Percentiles rank a stretch among this genome's conserved stretches.
phyloP scores from a whole-genome alignment of 805 yeast species.

The Wickerhamiella hasegawae region DNA sequence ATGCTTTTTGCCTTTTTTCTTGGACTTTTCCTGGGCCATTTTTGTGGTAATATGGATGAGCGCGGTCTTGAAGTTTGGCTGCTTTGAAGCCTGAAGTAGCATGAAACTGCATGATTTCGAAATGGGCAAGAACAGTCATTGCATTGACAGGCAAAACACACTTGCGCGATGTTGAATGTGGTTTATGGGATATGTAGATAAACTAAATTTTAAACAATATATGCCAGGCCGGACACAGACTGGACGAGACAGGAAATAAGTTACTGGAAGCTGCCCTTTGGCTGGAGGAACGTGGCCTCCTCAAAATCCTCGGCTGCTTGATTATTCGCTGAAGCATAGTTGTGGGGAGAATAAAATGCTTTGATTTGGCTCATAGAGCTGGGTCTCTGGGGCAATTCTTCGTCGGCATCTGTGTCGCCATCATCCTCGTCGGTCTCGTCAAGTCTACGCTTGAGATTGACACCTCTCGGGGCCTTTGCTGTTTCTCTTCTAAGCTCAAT shows the following conservation, averaged over 20 bases:
- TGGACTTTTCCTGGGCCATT: too few species aligned
- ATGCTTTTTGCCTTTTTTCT: constrained; percentile 1
- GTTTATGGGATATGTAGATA: too few species aligned
- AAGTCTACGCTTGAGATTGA: constrained; percentile 1
- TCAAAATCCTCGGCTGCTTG: constrained; percentile 15
- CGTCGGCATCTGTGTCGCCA: constrained; percentile 9
- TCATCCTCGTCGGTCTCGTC: constrained; percentile 13
- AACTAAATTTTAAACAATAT: too few species aligned
- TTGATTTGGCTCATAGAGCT: constrained; percentile 2
- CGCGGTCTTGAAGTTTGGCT: too few species aligned
- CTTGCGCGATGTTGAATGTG: too few species aligned
- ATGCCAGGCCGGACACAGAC: too few species aligned
- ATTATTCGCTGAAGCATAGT: constrained; percentile 7
- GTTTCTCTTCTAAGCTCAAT: neutral
- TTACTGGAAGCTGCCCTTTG: constrained; percentile 2
- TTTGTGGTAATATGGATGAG: too few species aligned
- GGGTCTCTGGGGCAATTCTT: neutral
- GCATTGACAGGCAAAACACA: too few species aligned
- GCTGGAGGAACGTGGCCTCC: constrained; percentile 17
- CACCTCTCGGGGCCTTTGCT: neutral
- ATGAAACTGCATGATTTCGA: too few species aligned
- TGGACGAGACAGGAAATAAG: too few species aligned
- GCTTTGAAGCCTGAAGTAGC: too few species aligned
- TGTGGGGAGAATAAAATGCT: constrained; percentile 8
- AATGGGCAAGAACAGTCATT: too few species aligned